Evolutionary conservation across 176 grass and related monocot species (phyloP).

Genomic region (Musa acuminata): DNA sequence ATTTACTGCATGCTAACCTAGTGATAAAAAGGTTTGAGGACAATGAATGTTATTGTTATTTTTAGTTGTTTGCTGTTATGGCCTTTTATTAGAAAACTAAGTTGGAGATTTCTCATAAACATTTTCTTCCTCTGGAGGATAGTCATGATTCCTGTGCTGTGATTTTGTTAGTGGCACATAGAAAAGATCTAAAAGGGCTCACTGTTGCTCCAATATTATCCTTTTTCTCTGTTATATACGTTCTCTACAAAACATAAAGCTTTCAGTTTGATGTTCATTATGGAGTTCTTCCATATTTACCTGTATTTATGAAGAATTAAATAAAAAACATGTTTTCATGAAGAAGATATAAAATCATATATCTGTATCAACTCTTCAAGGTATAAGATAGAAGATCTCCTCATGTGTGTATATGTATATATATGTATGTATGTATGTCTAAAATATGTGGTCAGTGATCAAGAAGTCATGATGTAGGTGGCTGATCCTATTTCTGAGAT

Average conservation of each 20-base stretch:
- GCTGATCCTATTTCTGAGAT: constrained; percentile 25
- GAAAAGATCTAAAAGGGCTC: background rate
- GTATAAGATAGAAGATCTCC: background rate
- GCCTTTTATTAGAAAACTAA: background rate
- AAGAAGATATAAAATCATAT: background rate
- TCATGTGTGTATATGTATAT: too few relatives aligned
- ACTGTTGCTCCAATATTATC: background rate
- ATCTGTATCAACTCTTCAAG: background rate
- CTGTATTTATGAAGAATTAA: background rate
- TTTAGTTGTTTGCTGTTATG: background rate
- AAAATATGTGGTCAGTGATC: background rate
- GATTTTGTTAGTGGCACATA: background rate
- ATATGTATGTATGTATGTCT: background rate
- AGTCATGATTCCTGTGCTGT: background rate
- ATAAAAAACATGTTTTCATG: background rate
- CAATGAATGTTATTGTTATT: too few relatives aligned
- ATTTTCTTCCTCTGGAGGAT: background rate
- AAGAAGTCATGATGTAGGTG: constrained; percentile 39
- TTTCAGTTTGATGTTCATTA: background rate
- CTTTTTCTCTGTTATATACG: background rate
- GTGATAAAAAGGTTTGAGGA: too few relatives aligned
- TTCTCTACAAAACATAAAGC: background rate
- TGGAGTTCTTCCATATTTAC: background rate
- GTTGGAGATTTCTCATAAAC: background rate
- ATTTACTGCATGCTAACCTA: too few relatives aligned